These are phyloP conservation scores for Lipomyces kockii DNA, from an alignment of 805 yeast species.

Conservation along the genomic window DNA sequence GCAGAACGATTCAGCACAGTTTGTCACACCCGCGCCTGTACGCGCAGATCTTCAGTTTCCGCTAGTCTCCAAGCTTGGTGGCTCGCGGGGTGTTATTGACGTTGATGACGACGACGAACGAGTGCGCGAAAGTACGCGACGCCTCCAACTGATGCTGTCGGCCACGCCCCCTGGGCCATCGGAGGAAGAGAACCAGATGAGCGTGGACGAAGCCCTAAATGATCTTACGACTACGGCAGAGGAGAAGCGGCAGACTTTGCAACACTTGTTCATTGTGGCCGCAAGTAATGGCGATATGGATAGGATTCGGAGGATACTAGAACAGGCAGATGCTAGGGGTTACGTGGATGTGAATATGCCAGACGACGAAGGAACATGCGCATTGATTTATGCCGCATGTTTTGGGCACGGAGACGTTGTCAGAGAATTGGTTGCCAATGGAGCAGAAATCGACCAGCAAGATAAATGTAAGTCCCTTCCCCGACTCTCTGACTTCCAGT, in stretches of 20 bases:
- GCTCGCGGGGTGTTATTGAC: background rate
- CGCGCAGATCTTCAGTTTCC: slow-evolving; percentile 6
- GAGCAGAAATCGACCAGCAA: slow-evolving; percentile 46
- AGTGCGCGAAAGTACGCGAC: slow-evolving; percentile 20
- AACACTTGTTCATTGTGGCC: slow-evolving; percentile 44
- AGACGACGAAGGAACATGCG: slow-evolving; percentile 49
- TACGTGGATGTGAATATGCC: slow-evolving; percentile 44
- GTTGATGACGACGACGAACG: slow-evolving; percentile 21
- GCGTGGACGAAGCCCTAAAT: slow-evolving; percentile 38
- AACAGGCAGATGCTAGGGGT: slow-evolving; percentile 35
- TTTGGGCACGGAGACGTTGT: slow-evolving; percentile 49
- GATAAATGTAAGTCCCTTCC: slow-evolving; percentile 42
- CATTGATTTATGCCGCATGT: slow-evolving; percentile 49
- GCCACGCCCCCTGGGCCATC: slow-evolving; percentile 5
- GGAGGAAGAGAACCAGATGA: slow-evolving; percentile 11
- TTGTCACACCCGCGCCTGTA: slow-evolving; percentile 1
- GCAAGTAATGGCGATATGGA: slow-evolving; percentile 47
- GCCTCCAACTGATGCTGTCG: slow-evolving; percentile 27
- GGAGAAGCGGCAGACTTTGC: slow-evolving; percentile 37
- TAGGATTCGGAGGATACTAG: slow-evolving; percentile 42
- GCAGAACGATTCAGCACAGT: background rate
- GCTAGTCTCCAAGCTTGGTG: background rate
- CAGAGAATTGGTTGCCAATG: slow-evolving; percentile 44
- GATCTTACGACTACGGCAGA: slow-evolving; percentile 26
- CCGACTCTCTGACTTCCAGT: background rate